These are phyloP conservation scores for Penicillium chermesinum DNA, from an alignment of 495 filamentous ascomycete genomes.

Conservation along the genomic window DNA sequence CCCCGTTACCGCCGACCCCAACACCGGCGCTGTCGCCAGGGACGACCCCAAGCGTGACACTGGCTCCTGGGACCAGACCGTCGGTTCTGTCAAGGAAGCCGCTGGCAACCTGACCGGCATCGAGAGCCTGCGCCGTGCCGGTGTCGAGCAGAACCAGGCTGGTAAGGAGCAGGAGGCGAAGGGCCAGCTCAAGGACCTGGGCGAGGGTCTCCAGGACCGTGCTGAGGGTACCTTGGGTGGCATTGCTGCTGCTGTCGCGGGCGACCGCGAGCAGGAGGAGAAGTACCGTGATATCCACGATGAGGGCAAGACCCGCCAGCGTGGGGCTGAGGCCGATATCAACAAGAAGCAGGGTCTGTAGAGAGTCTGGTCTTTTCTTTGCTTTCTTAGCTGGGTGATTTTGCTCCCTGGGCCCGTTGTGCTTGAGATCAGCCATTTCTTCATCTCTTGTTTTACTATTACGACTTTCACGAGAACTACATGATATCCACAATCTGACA, in stretches of 20 bases:
- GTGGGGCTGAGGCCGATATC: constrained; percentile 80
- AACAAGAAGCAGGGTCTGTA: constrained; percentile 53
- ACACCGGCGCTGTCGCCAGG: constrained; percentile 63
- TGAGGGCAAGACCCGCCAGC: constrained; percentile 77
- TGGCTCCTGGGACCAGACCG: constrained; percentile 80
- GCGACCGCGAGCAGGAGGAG: constrained; percentile 59
- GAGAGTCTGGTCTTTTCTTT: not conserved
- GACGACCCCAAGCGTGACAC: constrained; percentile 67
- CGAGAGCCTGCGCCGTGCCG: constrained; percentile 66
- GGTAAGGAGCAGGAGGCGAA: constrained; percentile 79
- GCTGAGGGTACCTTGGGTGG: constrained; percentile 65
- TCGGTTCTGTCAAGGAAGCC: constrained; percentile 79
- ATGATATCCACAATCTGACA: not conserved
- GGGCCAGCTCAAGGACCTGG: constrained; percentile 75
- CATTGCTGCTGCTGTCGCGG: constrained; percentile 63
- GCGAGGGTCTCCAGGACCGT: constrained; percentile 65
- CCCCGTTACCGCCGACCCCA: constrained; percentile 55
- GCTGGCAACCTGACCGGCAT: constrained; percentile 70
- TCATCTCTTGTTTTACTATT: not conserved
- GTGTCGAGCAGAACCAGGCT: constrained; percentile 70
- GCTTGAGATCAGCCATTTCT: no score
- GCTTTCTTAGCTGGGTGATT: not conserved
- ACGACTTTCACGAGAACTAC: not conserved
- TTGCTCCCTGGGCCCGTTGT: no score
- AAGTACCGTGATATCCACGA: constrained; percentile 67